Evolutionary conservation across 2,329 filamentous ascomycete species (phyloP), one percentile per base, ranked within the genome.

Genomic region (Rutstroemia sp.): DNA sequence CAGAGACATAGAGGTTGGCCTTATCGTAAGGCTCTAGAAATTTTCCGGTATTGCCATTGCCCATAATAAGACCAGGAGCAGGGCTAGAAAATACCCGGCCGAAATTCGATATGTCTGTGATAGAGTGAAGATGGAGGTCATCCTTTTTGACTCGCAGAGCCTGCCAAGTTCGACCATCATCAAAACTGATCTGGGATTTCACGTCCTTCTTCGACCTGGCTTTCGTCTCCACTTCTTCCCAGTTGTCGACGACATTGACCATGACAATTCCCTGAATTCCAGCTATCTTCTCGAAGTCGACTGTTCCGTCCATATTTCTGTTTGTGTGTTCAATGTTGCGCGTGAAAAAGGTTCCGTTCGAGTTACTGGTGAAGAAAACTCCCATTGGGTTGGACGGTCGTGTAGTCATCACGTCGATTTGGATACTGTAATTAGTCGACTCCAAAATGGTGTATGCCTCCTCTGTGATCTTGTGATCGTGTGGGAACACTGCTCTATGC

Each of bases 381-480:
- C 94, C 95, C 82, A 96, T 92, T 0, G 87, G 82, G 39, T 80
- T 82, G 1, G 78, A 80, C 12, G 79, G 79, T 46, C 75, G 76
- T 41, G 77, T 77, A 1, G 87, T 89, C 80, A 92, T 86, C 61
- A 97, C 92, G 71, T 97, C 92, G 55, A 99, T 84, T 73, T 97
- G 92, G 64, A 99, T 91, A 75, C 92, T 96, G 76, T 99, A 96
- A 69, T 96, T 92, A 44, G 94, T 97, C 67, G 92, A 94, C 73
- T 97, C 92, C 42, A 99, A 79, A 48, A 99, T 81, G 0, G 94
- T 99, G 71, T 96, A 99, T 2, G 89, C 89, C 68, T 92, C 83
- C 69, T 96, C 87, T 60, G 90, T 80, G 65, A 92, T 73, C 44
- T 78, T 89, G 70, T 96, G 91, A 60, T 88, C 86, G 46, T 84